Percentiles rank a stretch among this genome's conserved stretches.
phyloP scores from a whole-genome alignment of 129 eudicot genomes.

The Deinandra increscens region DNA sequence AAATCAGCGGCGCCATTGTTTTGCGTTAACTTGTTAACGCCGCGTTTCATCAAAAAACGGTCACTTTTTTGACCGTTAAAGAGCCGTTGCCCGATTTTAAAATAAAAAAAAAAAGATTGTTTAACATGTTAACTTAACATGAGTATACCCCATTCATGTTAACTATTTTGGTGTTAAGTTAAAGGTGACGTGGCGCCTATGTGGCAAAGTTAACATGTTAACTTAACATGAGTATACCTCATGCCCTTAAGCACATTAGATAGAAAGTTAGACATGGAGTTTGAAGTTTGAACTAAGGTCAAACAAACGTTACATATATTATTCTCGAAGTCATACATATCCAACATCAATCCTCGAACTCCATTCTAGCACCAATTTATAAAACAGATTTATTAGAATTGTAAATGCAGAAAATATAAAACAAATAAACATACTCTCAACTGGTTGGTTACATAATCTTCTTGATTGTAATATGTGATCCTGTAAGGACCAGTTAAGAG shows the following conservation, averaged over 20 bases:
- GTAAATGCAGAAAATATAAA: background rate
- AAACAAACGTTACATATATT: constrained; percentile 37
- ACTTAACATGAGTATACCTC: no score
- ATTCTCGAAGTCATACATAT: constrained; percentile 89
- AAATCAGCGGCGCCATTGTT: no score
- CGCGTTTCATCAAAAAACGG: no score
- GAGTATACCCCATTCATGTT: no score
- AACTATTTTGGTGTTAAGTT: no score
- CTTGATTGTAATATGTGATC: constrained; percentile 95
- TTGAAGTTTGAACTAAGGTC: constrained; percentile 13
- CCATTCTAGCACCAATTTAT: constrained; percentile 70
- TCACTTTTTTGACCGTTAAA: no score
- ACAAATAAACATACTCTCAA: constrained; percentile 58
- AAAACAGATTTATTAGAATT: background rate
- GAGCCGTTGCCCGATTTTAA: no score
- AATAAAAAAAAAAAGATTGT: no score
- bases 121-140: no score
- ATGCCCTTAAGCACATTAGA: constrained; percentile 16
- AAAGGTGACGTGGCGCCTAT: no score
- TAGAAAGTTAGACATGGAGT: background rate
- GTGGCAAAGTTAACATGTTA: no score
- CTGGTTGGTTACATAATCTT: constrained; percentile 92
- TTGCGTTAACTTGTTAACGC: no score
- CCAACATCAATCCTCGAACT: constrained; percentile 98
- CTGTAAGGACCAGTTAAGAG: constrained; percentile 77